phyloP scores from a whole-genome alignment of 2,329 filamentous ascomycete genomes.

The Trichoderma polysporum region DNA sequence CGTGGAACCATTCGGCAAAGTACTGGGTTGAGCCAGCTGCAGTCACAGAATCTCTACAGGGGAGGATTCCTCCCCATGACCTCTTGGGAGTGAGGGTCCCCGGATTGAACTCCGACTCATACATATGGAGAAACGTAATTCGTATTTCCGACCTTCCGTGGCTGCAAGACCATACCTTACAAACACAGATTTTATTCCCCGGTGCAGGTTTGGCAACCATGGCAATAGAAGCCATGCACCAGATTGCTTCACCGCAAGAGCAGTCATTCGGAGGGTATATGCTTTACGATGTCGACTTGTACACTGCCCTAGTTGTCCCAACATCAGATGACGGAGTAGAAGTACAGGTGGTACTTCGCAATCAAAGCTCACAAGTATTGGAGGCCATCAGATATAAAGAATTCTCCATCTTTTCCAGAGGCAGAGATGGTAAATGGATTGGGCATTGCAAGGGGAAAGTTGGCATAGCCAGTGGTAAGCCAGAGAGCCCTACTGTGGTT shows the following conservation, averaged over 20 bases:
- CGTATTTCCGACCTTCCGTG: neutral
- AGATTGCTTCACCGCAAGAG: neutral
- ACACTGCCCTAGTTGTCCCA: neutral
- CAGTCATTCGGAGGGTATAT: neutral
- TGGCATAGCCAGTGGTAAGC: neutral
- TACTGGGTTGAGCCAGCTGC: conserved; percentile 37
- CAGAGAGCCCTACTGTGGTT: neutral
- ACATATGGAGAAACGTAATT: neutral
- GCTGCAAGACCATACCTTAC: neutral
- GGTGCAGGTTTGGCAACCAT: conserved; percentile 1
- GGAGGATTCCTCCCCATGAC: conserved; percentile 12
- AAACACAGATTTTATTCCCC: neutral
- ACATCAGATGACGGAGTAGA: neutral
- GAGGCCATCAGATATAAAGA: neutral
- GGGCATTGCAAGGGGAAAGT: neutral
- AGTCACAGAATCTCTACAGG: conserved; percentile 29
- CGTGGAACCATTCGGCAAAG: conserved; percentile 38
- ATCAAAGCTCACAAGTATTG: neutral
- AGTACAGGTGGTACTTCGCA: neutral
- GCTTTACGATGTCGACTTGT: neutral
- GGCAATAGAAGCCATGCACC: conserved; percentile 1
- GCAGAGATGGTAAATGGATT: neutral
- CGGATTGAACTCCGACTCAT: neutral
- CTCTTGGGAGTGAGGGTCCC: neutral
- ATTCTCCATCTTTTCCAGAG: neutral